phyloP scores from a whole-genome alignment of 805 yeast species.

The Isabelozyma heimii region DNA sequence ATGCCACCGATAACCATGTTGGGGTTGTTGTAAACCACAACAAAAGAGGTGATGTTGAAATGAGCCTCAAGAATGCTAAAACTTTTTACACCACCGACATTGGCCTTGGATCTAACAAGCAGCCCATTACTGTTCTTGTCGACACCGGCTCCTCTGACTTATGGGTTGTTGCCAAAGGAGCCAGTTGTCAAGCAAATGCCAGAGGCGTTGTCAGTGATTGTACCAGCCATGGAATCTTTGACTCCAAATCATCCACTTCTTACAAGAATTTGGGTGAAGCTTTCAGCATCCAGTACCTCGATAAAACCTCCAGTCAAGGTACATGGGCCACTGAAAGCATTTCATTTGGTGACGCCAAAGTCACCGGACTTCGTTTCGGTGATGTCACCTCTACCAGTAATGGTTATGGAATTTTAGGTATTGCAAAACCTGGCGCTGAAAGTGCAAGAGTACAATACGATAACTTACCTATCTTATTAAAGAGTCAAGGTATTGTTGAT shows the following conservation, averaged over 20 bases:
- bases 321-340: constrained; percentile 14
- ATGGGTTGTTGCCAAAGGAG: constrained; percentile 17
- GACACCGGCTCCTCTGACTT: constrained; percentile 31
- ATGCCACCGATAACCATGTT: background rate
- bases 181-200: constrained; percentile 6
- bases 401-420: constrained; percentile 68
- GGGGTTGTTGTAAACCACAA: background rate
- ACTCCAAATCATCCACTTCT: background rate
- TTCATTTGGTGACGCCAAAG: background rate
- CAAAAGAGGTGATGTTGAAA: background rate
- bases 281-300: background rate
- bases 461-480: constrained; percentile 24
- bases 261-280: constrained; percentile 1
- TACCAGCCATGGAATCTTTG: constrained; percentile 8
- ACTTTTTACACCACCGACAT: constrained; percentile 5
- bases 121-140: constrained; percentile 15
- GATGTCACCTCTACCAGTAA: constrained; percentile 67
- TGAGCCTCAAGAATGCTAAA: background rate
- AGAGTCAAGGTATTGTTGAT: constrained; percentile 18
- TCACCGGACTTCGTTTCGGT: constrained; percentile 57
- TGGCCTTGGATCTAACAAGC: constrained; percentile 20
- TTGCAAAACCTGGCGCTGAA: constrained; percentile 15
- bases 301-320: constrained; percentile 10
- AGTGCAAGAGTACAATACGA: constrained; percentile 16
- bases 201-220: constrained; percentile 3